Base-by-base conservation (phyloP, 306 rosid genomes). In the Prunus armeniaca region DNA sequence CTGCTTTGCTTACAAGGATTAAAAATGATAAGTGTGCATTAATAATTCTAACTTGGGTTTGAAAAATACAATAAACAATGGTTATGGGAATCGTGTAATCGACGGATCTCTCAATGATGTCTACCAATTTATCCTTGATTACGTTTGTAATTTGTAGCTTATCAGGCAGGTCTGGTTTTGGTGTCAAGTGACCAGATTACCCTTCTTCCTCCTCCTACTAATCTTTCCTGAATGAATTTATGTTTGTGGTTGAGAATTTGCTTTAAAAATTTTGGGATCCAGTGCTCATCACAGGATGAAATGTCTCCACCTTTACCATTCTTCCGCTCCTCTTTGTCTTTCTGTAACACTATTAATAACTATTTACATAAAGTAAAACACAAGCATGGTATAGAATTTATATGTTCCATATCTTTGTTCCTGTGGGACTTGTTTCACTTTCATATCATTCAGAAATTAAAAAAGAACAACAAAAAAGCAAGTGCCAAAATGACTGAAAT, bases 71-170 rank as follows among this genome's bases (percentile, higher is more conserved):
- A 64, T 77, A 55, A 81, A 78, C 8, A 78, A 81, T 67, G 9
- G 30, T 73, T 30, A 69, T 69, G 80, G 87, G 79, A 84, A 9
- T 80, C 84, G 87, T 84, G 87, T 34, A 84, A 72, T 57, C 66
- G 56, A 84, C 84, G 87, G 80, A 76, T 84, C 82, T 65, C 52
- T 77, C 71, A 69, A 80, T 77, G 71, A 62, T 76, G 82, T 60
- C 80, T 60, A 50, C 77, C 71, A 69, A 49, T 67, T 73, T 61
- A 80, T 68, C 50, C 79, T 76, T 80, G 38, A 69, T 65, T 34
- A 75, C 63, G 58, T 68, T 80, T 14, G 67, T 62, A 62, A 62
- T 7, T 62, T 15, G 41, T 9, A 28, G 20, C 20, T 25, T 9
- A 14, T 55, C 43, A 68, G 61, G 4, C 46, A 25, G 45, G 45